Evolutionary conservation across 305 asterid genomes (phyloP).

Genomic region (Petunia hybrid): DNA sequence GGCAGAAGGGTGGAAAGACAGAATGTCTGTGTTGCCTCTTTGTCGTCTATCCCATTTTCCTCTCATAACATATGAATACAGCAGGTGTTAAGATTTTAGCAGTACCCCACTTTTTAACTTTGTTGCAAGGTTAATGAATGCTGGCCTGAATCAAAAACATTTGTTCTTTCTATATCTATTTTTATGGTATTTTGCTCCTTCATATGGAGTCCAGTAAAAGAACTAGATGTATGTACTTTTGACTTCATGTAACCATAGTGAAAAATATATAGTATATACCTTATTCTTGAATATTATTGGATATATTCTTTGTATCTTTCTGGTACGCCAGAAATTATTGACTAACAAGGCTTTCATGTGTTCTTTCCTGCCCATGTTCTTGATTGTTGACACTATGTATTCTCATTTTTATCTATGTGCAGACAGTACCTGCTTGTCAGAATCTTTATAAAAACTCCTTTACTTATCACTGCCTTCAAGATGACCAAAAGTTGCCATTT

Average conservation of each 20-base stretch:
- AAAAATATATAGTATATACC: too few relatives aligned
- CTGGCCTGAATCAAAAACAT: background rate
- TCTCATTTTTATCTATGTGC: constrained; percentile 39
- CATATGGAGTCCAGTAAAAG: background rate
- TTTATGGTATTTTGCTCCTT: constrained; percentile 17
- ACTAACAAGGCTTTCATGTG: background rate
- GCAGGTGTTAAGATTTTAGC: background rate
- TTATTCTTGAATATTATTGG: background rate
- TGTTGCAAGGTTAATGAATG: background rate
- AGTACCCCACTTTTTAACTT: background rate
- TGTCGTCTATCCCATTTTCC: background rate
- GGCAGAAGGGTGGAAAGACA: background rate
- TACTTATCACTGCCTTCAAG: constrained; percentile 86
- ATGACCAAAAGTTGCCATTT: constrained; percentile 66
- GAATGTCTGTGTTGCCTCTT: background rate
- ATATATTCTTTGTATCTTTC: background rate
- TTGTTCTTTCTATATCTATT: constrained; percentile 13
- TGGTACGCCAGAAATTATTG: background rate
- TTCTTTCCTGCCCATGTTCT: constrained; percentile 22
- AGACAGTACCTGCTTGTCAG: constrained; percentile 93
- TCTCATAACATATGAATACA: too few relatives aligned
- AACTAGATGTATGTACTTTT: background rate
- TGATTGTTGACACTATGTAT: background rate
- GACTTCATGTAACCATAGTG: background rate
- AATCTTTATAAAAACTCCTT: constrained; percentile 83